These are phyloP conservation scores for Oryza officinalis DNA, from an alignment of 176 grass and related monocot genomes.

Conservation along the genomic window DNA sequence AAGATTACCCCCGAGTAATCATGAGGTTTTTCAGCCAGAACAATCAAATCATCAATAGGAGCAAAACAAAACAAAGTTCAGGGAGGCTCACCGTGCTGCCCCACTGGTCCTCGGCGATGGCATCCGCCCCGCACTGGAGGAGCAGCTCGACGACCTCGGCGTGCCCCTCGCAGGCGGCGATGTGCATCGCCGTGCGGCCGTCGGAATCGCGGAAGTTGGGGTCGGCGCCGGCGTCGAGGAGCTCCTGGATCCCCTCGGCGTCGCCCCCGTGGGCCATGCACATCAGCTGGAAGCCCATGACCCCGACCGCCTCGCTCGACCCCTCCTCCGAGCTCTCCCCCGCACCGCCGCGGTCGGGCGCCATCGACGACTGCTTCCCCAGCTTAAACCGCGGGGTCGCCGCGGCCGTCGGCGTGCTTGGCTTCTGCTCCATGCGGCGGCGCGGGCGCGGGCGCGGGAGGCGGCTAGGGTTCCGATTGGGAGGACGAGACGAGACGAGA, in stretches of 20 bases:
- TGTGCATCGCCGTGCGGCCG: conserved; percentile 79
- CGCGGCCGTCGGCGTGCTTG: conserved; percentile 1
- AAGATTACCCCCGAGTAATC: background rate
- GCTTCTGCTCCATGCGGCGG: conserved; percentile 49
- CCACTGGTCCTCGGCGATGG: conserved; percentile 74
- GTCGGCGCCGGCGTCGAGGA: conserved; percentile 64
- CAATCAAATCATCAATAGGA: background rate
- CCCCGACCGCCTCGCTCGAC: conserved; percentile 30
- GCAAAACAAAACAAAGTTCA: background rate
- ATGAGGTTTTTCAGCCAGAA: background rate
- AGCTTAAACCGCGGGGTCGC: conserved; percentile 53
- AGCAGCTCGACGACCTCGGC: conserved; percentile 63
- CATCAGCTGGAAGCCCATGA: conserved; percentile 74
- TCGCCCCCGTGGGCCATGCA: conserved; percentile 78
- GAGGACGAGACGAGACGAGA: conserved; percentile 20
- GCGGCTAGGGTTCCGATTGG: background rate
- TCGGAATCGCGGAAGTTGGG: conserved; percentile 91
- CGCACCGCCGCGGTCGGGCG: conserved; percentile 41
- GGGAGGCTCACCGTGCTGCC: conserved; percentile 68
- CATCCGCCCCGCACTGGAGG: conserved; percentile 60
- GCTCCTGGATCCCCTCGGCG: conserved; percentile 65
- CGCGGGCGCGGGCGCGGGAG: background rate
- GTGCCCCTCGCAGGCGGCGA: conserved; percentile 84
- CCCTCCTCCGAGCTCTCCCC: background rate
- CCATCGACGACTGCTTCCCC: conserved; percentile 86